phyloP scores from a whole-genome alignment of 2,329 filamentous ascomycete genomes.

The Clonostachys rosea region DNA sequence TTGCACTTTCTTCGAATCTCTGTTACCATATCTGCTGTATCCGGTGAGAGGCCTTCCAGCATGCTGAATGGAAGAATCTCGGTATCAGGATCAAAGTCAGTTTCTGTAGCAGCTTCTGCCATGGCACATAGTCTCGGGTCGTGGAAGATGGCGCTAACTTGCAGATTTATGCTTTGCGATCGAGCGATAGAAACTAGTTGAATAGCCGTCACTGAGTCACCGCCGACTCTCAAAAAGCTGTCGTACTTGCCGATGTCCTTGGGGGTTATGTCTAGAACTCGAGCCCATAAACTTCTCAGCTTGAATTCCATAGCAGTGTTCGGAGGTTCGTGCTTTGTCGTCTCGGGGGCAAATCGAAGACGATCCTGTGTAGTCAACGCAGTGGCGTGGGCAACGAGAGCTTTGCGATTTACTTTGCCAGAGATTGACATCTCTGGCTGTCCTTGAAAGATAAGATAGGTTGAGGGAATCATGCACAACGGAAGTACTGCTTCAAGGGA shows the following conservation, averaged over 20 bases:
- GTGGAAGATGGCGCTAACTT: not conserved
- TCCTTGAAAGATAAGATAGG: conserved; percentile 6
- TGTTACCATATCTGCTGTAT: not conserved
- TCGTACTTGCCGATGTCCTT: conserved; percentile 2
- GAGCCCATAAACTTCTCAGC: conserved; percentile 34
- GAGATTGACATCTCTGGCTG: conserved; percentile 5
- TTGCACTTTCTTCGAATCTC: conserved; percentile 4
- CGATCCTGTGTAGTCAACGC: not conserved
- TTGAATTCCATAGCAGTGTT: conserved; percentile 6
- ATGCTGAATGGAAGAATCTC: not conserved
- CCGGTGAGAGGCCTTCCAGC: not conserved
- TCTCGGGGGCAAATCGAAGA: not conserved
- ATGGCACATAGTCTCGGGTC: not conserved
- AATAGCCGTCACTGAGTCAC: conserved; percentile 7
- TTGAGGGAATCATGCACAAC: conserved; percentile 6
- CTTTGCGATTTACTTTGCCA: conserved; percentile 5
- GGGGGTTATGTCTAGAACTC: not conserved
- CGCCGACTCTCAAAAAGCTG: conserved; percentile 7
- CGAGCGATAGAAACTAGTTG: conserved; percentile 2
- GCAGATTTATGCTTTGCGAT: not conserved
- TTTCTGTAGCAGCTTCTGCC: not conserved
- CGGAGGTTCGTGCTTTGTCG: not conserved
- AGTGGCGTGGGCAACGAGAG: not conserved
- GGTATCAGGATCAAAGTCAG: not conserved
- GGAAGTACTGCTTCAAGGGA: conserved; percentile 1